Evolutionary conservation across 805 yeast genomes (phyloP).

Genomic region (baker's yeast (Saccharomyces cerevisiae)): DNA sequence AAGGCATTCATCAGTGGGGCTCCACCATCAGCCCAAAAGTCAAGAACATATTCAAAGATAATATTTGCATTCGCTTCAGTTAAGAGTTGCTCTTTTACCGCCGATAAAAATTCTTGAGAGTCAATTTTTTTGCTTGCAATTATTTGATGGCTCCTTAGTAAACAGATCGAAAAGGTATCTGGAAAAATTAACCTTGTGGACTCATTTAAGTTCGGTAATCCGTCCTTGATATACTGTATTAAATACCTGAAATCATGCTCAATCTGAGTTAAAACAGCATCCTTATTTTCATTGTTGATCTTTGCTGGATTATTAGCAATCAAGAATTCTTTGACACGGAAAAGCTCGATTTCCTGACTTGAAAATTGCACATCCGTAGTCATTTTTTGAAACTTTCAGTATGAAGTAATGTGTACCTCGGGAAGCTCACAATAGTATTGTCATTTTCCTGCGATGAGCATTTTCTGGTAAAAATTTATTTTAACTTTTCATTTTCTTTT

Average conservation of each 20-base stretch:
- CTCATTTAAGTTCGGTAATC: neutral
- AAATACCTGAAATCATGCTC: neutral
- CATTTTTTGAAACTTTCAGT: neutral
- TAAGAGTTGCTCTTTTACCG: conserved; percentile 11
- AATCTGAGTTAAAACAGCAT: neutral
- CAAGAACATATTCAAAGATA: conserved; percentile 49
- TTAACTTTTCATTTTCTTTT: neutral
- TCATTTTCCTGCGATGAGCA: neutral
- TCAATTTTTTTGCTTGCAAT: conserved; percentile 13
- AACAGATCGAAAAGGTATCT: conserved; percentile 61
- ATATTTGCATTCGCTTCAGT: conserved; percentile 21
- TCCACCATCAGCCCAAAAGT: conserved; percentile 63
- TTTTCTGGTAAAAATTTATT: neutral
- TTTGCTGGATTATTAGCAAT: conserved; percentile 10
- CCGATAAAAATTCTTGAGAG: conserved; percentile 7
- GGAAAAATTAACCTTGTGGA: conserved; percentile 33
- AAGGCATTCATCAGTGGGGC: conserved; percentile 65
- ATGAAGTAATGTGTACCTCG: neutral
- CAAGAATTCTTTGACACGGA: conserved; percentile 4
- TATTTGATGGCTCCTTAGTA: conserved; percentile 45
- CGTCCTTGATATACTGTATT: neutral
- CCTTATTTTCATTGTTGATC: conserved; percentile 3
- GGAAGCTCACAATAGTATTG: neutral
- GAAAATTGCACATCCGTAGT: neutral
- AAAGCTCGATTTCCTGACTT: neutral